phyloP scores from a whole-genome alignment of 2,329 filamentous ascomycete species.

The Penicillium olsonii region DNA sequence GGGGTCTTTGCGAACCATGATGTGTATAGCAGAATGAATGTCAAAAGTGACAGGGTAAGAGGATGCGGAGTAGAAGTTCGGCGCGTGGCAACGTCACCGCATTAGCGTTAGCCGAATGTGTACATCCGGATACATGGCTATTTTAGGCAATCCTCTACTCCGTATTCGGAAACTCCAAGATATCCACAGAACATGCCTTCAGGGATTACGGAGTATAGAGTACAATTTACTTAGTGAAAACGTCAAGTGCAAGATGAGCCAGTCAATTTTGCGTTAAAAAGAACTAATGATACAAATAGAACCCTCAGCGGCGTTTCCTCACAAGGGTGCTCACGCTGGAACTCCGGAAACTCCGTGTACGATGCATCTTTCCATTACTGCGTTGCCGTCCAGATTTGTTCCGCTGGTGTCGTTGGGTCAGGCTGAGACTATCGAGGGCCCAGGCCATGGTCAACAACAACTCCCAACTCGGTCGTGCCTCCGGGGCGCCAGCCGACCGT shows the following conservation, averaged over 20 bases:
- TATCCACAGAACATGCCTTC: too few species aligned
- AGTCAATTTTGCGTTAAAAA: conserved; percentile 13
- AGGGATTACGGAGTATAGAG: too few species aligned
- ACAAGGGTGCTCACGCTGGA: conserved; percentile 30
- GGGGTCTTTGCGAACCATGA: conserved; percentile 43
- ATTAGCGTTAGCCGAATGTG: conserved; percentile 21
- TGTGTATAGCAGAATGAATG: conserved; percentile 12
- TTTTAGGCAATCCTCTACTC: too few species aligned
- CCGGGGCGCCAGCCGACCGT: conserved; percentile 35
- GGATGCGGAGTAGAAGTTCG: conserved; percentile 5
- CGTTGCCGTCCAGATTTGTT: conserved; percentile 36
- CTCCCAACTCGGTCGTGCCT: conserved; percentile 43
- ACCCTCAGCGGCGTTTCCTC: conserved; percentile 32
- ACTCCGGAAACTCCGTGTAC: conserved; percentile 45
- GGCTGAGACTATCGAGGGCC: conserved; percentile 47
- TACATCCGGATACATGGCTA: too few species aligned
- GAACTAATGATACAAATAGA: conserved; percentile 25
- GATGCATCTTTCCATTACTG: conserved; percentile 35
- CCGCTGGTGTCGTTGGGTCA: conserved; percentile 36
- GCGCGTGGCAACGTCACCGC: conserved; percentile 30
- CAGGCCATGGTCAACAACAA: conserved; percentile 49
- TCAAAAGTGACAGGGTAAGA: background rate
- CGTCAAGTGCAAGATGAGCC: conserved; percentile 10
- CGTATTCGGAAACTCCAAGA: too few species aligned
- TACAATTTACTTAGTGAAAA: background rate